Evolutionary conservation across 768 basidiomycete species (phyloP), one percentile per base, ranked within the genome.

Genomic region (Sporobolomyces pararoseus): DNA sequence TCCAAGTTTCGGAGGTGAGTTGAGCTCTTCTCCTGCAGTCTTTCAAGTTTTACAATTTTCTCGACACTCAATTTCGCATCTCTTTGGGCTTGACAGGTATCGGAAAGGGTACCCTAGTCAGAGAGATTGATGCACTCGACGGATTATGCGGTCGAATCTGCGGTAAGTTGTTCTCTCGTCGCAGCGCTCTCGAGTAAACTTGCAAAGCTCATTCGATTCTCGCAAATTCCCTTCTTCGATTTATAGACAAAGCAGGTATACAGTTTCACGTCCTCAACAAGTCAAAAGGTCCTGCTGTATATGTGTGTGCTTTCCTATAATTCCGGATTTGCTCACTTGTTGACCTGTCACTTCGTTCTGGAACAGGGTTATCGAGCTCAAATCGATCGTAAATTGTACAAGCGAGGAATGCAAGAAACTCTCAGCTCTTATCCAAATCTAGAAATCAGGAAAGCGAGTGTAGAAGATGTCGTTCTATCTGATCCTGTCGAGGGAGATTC

Each of bases 71-170:
- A 50, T n/a, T 7, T 27, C 9, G 49, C n/a, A n/a, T n/a, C n/a
- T n/a, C n/a, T n/a, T n/a, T n/a, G n/a, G n/a, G n/a, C n/a, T n/a
- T n/a, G n/a, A n/a, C 65, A 70, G 73, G 76, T 13, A 74, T 95
- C 5, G 92, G 92, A 7, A 95, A 95, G 80, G 92, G 92, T 25
- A 92, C 88, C 0, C 82, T 95, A 35, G 90, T 94, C n/a, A 83
- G 88, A 50, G 92, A 95, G 78, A 86, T 95, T 7, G 92, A 95
- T 76, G 92, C 92, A 34, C 80, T 95, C 66, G 92, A 91, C 73
- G 92, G 92, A 3, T 76, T 93, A 14, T 91, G 91, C 83, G 92
- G 89, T 2, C 82, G 82, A 51, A 85, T 91, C n/a, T 84, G 89
- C 71, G 91, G 91, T 89, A 70, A 59, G 84, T 70, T 14, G 4